Base-by-base conservation (phyloP, 306 rosid genomes). In the Fagus crenata region DNA sequence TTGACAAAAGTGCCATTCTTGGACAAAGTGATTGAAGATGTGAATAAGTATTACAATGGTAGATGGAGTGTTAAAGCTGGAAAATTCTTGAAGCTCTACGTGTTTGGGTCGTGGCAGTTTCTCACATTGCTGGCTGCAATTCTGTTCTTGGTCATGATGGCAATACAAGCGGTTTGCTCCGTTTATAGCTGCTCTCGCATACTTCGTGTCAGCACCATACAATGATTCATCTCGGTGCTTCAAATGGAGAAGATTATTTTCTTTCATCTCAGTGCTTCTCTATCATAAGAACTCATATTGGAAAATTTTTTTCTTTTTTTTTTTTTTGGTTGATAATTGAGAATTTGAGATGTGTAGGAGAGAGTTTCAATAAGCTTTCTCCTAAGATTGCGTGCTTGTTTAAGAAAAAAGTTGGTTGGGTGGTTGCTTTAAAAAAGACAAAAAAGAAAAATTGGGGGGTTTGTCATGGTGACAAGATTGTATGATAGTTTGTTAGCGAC, bases 11-110 rank as follows among this genome's bases (percentile, higher is more conserved):
- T 93, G 31, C 65, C 86, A 39, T 84, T 72, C 32, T 80, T 93
- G 83, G 98, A 93, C 69, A 87, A 88, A 81, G 87, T 75, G 7
- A 91, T 93, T 77, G 92, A 89, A 76, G 96, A 93, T 81, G 90
- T 86, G 61, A 93, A 93, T 86, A 91, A 80, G 83, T 81, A 87
- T 71, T 59, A 93, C 53, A 69, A 84, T 56, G 61, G 92, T 1
- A 89, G 82, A 78, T 80, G 91, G 87, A 88, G 79, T 85, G 96
- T 91, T 11, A 89, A 87, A 60, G 54, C 75, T 56, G 46, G 59
- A 75, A 89, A 86, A 15, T 80, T 83, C 15, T 61, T 93, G 69
- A 82, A 86, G 83, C 42, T 22, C 18, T 87, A 86, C 67, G 87
- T 91, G 65, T 81, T 89, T 54, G 80, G 89, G 28, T 93, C 91